Evolutionary conservation across 345 rosid species (phyloP).

Genomic region (Passiflora organensis): DNA sequence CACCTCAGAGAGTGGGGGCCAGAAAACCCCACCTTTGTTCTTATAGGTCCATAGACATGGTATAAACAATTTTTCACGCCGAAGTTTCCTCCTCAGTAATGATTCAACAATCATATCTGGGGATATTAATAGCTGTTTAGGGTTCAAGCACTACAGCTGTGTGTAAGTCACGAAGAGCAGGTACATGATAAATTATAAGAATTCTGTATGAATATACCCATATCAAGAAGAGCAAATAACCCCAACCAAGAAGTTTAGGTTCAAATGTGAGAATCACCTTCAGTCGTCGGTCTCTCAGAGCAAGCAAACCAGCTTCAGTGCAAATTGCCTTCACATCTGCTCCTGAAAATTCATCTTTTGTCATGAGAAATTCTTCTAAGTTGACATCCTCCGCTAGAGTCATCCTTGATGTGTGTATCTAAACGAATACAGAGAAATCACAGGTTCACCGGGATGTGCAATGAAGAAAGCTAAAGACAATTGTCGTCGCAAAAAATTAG

Average conservation of each 20-base stretch:
- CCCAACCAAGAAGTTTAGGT: not conserved
- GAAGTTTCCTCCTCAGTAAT: too few species aligned
- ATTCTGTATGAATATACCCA: not conserved
- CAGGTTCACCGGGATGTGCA: not conserved
- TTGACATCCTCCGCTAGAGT: slow-evolving; percentile 95
- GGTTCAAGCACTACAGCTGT: not conserved
- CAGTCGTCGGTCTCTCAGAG: slow-evolving; percentile 94
- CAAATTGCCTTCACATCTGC: slow-evolving; percentile 98
- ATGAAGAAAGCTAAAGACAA: slow-evolving; percentile 1
- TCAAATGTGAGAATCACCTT: slow-evolving; percentile 45
- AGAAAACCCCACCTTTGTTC: too few species aligned
- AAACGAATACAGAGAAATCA: not conserved
- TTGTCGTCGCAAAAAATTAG: too few species aligned
- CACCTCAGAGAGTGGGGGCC: too few species aligned
- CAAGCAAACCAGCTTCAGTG: slow-evolving; percentile 96
- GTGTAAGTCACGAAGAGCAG: not conserved
- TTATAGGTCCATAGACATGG: too few species aligned
- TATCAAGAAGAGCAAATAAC: not conserved
- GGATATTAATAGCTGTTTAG: too few species aligned
- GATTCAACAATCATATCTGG: too few species aligned
- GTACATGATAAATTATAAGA: not conserved
- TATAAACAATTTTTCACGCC: too few species aligned
- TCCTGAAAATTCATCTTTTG: slow-evolving; percentile 96
- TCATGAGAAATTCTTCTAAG: slow-evolving; percentile 97
- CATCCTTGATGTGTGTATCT: slow-evolving; percentile 98